Percentiles rank a stretch among this genome's conserved stretches.
Evolutionary conservation across 139 green algal genomes (phyloP).

Genomic region (Chlamydomonas sp.): DNA sequence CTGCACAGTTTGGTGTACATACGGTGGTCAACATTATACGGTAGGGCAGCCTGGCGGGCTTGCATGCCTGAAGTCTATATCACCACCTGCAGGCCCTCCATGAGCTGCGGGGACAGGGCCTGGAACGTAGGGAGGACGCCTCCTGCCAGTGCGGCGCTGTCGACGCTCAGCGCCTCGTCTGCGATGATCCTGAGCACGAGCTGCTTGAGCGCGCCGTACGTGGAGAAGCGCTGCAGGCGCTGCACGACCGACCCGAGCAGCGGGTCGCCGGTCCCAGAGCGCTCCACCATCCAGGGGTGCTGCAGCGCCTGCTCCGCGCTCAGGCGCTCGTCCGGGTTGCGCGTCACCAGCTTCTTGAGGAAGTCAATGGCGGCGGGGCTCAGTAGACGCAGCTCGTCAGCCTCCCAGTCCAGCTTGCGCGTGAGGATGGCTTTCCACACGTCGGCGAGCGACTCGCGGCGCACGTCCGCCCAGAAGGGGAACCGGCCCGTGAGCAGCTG

Average conservation of each 20-base stretch:
- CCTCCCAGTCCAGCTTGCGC: conserved; percentile 59
- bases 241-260: conserved; percentile 40
- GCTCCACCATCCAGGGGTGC: conserved; percentile 54
- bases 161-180: conserved; percentile 59
- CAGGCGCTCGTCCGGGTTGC: conserved; percentile 55
- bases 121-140: too few species aligned
- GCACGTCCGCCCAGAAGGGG: conserved; percentile 84
- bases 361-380: conserved; percentile 27
- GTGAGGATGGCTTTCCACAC: conserved; percentile 78
- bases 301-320: conserved; percentile 54
- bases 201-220: conserved; percentile 84
- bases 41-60: too few species aligned
- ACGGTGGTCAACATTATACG: too few species aligned
- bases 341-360: conserved; percentile 45
- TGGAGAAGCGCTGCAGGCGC: conserved; percentile 86
- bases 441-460: conserved; percentile 63
- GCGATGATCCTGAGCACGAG: conserved; percentile 78
- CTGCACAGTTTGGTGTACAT: too few species aligned
- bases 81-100: too few species aligned
- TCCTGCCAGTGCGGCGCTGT: too few species aligned
- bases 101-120: too few species aligned
- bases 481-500: conserved; percentile 85
- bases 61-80: too few species aligned
- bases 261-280: conserved; percentile 27
- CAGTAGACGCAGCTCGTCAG: conserved; percentile 26